Evolutionary conservation across 768 basidiomycete species (phyloP).

Genomic region (Cyclocybe cylindracea): DNA sequence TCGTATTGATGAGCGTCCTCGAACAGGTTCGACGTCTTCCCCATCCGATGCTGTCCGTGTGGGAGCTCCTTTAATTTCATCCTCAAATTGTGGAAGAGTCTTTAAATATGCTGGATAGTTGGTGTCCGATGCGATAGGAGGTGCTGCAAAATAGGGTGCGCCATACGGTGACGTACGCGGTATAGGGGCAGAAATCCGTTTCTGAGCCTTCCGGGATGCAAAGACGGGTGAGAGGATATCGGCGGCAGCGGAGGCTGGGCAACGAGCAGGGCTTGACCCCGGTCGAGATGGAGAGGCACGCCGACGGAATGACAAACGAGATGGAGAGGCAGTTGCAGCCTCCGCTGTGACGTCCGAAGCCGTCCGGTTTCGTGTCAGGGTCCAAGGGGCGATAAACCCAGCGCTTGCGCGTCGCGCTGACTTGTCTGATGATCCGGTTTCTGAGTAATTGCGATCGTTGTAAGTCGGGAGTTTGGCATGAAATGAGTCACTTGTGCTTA

Average conservation of each 20-base stretch:
- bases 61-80: conserved; percentile 19
- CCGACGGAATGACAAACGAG: conserved; percentile 22
- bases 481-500: conserved; percentile 10
- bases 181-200: conserved; percentile 32
- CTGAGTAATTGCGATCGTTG: conserved; percentile 1
- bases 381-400: conserved; percentile 16
- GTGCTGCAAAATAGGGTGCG: conserved; percentile 46
- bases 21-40: conserved; percentile 12
- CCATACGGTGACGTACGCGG: conserved; percentile 44
- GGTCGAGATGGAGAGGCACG: conserved; percentile 18
- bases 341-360: conserved; percentile 16
- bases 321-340: conserved; percentile 15
- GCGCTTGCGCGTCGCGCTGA: conserved; percentile 22
- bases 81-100: conserved; percentile 26
- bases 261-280: conserved; percentile 10
- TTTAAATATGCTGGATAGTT: conserved; percentile 22
- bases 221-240: conserved; percentile 22
- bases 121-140: conserved; percentile 29
- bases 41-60: conserved; percentile 8
- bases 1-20: conserved; percentile 22
- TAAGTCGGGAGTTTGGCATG: conserved; percentile 4
- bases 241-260: conserved; percentile 12
- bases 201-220: conserved; percentile 28
- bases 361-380: conserved; percentile 18
- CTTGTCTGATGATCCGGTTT: conserved; percentile 15